These are phyloP conservation scores for Eruca vesicaria DNA, from an alignment of 441 rosid species.

Conservation along the genomic window DNA sequence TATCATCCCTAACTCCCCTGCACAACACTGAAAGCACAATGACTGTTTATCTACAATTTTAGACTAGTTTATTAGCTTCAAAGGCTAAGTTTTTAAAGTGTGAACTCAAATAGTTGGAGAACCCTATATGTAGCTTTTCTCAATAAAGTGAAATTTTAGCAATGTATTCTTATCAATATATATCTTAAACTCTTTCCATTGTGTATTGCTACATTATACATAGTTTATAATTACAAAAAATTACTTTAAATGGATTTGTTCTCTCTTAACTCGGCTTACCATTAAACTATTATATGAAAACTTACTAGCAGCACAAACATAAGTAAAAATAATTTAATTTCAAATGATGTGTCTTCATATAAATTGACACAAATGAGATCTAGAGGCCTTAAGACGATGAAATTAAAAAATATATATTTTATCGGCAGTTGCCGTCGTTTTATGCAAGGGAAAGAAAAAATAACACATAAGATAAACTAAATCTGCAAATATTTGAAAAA, in stretches of 20 bases:
- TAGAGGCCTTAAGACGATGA: background rate
- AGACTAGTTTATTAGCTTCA: background rate
- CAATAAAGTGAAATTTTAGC: background rate
- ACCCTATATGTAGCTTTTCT: background rate
- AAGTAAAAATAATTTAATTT: no score
- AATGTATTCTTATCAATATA: background rate
- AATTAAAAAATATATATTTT: no score
- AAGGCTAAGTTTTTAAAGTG: background rate
- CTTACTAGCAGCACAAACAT: no score
- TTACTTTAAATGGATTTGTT: background rate
- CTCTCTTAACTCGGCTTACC: background rate
- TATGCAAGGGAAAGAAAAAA: background rate
- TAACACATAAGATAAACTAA: background rate
- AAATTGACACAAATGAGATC: background rate
- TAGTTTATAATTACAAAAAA: background rate
- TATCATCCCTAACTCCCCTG: background rate
- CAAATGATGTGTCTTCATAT: background rate
- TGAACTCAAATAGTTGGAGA: background rate
- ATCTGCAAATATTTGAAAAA: no score
- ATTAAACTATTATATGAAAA: no score
- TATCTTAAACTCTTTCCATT: background rate
- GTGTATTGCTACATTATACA: no score
- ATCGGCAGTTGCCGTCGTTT: background rate
- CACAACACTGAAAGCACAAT: background rate
- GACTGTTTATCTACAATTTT: background rate